Evolutionary conservation across 2,329 filamentous ascomycete species (phyloP).

Genomic region (Daldinia sp.): DNA sequence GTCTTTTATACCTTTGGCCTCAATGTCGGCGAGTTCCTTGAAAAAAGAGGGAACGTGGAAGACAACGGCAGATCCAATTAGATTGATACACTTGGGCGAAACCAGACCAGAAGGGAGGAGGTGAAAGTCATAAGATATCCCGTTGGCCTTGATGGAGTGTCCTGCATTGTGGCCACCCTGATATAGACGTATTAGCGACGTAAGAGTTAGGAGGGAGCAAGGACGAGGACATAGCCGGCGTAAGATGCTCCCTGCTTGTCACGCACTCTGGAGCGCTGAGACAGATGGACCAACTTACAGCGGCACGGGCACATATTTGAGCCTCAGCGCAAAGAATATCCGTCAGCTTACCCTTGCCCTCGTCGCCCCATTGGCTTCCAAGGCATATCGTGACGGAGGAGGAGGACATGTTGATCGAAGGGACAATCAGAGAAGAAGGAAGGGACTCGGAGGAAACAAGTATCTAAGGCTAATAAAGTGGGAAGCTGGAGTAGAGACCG

Average conservation of each 20-base stretch:
- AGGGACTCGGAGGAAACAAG: background rate
- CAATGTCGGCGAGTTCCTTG: conserved; percentile 23
- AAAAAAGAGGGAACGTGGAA: conserved; percentile 27
- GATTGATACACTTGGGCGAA: conserved; percentile 67
- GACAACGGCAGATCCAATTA: conserved; percentile 59
- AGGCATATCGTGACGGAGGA: conserved; percentile 9
- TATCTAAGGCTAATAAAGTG: background rate
- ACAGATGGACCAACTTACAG: conserved; percentile 18
- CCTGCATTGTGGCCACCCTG: conserved; percentile 32
- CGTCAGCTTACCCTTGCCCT: conserved; percentile 25
- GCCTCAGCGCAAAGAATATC: conserved; percentile 25
- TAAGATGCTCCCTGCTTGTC: conserved; percentile 7
- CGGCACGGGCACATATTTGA: conserved; percentile 25
- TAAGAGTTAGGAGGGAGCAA: background rate
- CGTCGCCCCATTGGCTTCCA: conserved; percentile 18
- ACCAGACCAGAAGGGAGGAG: conserved; percentile 67
- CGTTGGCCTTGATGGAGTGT: conserved; percentile 30
- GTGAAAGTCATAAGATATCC: conserved; percentile 52
- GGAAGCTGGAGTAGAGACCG: background rate
- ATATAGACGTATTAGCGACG: background rate
- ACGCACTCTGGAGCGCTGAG: background rate
- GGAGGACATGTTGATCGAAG: conserved; percentile 1
- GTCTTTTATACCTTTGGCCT: conserved; percentile 20
- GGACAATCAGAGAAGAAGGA: background rate
- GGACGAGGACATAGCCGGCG: background rate